Base-by-base conservation (phyloP, 2,329 filamentous ascomycete genomes). In the Fusarium nelsonii region DNA sequence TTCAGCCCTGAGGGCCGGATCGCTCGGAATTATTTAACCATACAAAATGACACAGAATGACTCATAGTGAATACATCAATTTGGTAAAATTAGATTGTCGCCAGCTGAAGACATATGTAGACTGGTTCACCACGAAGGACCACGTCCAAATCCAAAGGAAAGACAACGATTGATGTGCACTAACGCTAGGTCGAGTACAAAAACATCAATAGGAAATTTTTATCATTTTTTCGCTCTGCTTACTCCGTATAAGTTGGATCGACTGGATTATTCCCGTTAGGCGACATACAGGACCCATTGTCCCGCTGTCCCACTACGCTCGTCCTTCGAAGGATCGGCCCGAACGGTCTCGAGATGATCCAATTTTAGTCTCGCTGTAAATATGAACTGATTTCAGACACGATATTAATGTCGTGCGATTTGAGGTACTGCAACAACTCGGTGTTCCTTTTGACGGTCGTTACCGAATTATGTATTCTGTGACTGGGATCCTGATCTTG, bases 371-470 rank as follows among this genome's bases (percentile, higher is more conserved):
- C 34, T 26, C 8, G n/a, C n/a, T 54, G 30, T 5, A 3, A 36
- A 4, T 14, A n/a, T 37, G 15, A 15, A 15, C 18, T n/a, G 32
- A 39, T 8, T 10, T 58, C 26, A 0, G 8, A 15, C 23, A 11
- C 23, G 7, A 23, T 12, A 2, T 6, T 0, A 2, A 12, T 20
- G 1, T n/a, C 30, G 4, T 30, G 10, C 1, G 6, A 28, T 9
- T 15, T 14, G 30, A 4, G 4, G 16, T 3, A 23, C 12, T 15
- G 6, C n/a, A 16, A 20, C n/a, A 33, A 23, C 23, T 23, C 23
- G 23, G 23, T 32, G 4, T 8, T 6, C 14, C 0, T 16, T 1
- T 1, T 3, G 5, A 7, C 15, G 4, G 15, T 5, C 11, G 4
- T 10, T 11, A 11, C 26, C 3, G 14, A 51, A 30, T 10, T 30